Evolutionary conservation across 1,284 basidiomycete species (phyloP).

Genomic region (Ceratorhiza oryzae-sativae): DNA sequence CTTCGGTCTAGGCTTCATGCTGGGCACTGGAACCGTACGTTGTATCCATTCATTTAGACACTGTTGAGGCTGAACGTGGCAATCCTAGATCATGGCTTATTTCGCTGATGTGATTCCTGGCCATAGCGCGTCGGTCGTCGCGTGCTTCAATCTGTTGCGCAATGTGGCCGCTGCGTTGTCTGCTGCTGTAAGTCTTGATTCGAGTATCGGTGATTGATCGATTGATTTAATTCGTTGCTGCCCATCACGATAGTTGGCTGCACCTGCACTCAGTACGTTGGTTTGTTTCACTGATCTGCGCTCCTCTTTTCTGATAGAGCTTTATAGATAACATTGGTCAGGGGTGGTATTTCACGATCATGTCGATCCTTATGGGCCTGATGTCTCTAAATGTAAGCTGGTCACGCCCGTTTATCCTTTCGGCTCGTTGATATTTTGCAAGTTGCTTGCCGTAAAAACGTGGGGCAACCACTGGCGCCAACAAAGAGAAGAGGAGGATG

Average conservation of each 20-base stretch:
- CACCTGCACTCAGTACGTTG: slow-evolving; percentile 30
- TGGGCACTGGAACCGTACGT: slow-evolving; percentile 42
- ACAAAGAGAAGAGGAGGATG: slow-evolving; percentile 4
- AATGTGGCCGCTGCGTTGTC: slow-evolving; percentile 30
- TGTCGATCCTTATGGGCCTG: slow-evolving; percentile 19
- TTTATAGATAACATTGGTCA: slow-evolving; percentile 30
- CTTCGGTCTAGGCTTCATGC: slow-evolving; percentile 43
- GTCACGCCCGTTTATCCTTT: not conserved
- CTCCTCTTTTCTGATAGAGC: not conserved
- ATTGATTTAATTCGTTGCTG: not conserved
- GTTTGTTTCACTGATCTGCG: not conserved
- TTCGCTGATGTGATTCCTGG: slow-evolving; percentile 43
- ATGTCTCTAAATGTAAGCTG: slow-evolving; percentile 32
- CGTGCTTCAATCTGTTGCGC: slow-evolving; percentile 40
- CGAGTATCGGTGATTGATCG: slow-evolving; percentile 1
- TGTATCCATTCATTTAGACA: not conserved
- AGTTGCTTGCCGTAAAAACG: slow-evolving; percentile 27
- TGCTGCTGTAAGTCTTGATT: slow-evolving; percentile 25
- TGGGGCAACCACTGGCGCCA: slow-evolving; percentile 35
- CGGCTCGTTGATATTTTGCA: not conserved
- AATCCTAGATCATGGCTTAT: slow-evolving; percentile 42
- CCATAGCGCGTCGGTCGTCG: slow-evolving; percentile 42
- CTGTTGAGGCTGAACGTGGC: not conserved
- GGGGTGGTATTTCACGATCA: slow-evolving; percentile 36
- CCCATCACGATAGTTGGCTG: slow-evolving; percentile 10